Base-by-base conservation (phyloP, 176 grass and related monocot genomes). In the Leersia perrieri region DNA sequence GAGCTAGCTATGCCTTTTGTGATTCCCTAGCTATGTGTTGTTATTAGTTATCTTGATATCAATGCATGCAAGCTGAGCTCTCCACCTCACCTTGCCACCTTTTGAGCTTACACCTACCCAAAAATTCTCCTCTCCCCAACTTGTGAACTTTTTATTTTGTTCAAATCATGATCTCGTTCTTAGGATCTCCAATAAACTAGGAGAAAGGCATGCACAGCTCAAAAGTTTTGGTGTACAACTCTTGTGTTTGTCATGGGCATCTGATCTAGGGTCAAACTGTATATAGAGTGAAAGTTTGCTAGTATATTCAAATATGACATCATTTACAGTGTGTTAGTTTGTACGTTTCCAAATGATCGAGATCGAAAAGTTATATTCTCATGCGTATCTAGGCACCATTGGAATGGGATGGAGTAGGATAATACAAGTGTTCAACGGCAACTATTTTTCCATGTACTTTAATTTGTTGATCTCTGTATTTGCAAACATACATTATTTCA, bases 101-200 rank as follows among this genome's bases (percentile, higher is more conserved):
- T 53, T 8, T 53, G 47, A 53, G 47, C 47, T 53, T 53, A 53
- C 47, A 53, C 18, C 47, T 22, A 53, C 47, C 18, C 47, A 53
- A 53, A 53, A 53, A 53, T 53, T 53, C 47, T 53, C 47, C 47
- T 47, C 42, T 39, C 42, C 42, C 18, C 47, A 22, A 53, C 47
- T 53, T 8, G 47, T 53, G 47, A 53, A 53, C 47, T 22, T 53
- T 53, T 53, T 22, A 20, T 53, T 53, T 53, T 22, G 47, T 53
- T 15, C 47, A 53, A 22, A 16, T 22, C 47, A 53, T 53, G 47
- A 53, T 53, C 47, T 53, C 47, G 53, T 23, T 57, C 7, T 16
- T 11, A 16, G 12, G 20, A 68, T 20, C 71, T 89, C 82, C 82
- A 66, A 82, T 89, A 77, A 89, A 89, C 66, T 80, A 89, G 87